Conservation (phyloP, 495 filamentous ascomycete genomes). For the Amorphotheca resinae region DNA sequence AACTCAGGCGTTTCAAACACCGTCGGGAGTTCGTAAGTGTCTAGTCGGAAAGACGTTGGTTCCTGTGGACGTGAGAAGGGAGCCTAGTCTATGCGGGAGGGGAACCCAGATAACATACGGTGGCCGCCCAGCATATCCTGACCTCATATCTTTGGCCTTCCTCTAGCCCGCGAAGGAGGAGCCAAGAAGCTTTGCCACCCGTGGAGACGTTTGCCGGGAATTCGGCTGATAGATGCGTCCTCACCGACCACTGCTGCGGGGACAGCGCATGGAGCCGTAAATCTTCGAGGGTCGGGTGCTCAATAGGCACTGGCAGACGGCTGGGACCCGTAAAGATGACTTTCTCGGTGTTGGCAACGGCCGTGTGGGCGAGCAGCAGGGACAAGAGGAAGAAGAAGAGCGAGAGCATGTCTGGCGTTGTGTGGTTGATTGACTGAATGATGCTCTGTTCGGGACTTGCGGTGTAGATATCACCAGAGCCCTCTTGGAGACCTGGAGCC, state of each 20-base stretch:
- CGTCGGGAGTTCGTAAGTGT: constrained; percentile 43
- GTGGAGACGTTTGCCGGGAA: constrained; percentile 46
- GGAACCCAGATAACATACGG: constrained; percentile 40
- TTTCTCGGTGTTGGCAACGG: constrained; percentile 76
- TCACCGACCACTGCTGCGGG: constrained; percentile 39
- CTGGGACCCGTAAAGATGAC: constrained; percentile 70
- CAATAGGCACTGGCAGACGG: constrained; percentile 35
- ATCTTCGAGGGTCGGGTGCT: constrained; percentile 46
- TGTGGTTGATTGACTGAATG: no score
- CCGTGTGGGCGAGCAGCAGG: constrained; percentile 1
- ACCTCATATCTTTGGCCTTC: constrained; percentile 78
- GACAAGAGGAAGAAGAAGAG: constrained; percentile 1
- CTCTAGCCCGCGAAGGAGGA: constrained; percentile 62
- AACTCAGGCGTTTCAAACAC: constrained; percentile 49
- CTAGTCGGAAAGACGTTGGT: constrained; percentile 71
- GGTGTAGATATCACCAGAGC: no score
- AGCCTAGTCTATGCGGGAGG: neutral
- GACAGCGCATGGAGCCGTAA: constrained; percentile 53
- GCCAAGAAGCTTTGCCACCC: constrained; percentile 64
- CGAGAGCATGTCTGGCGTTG: no score
- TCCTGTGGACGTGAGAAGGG: constrained; percentile 39
- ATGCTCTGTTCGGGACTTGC: no score
- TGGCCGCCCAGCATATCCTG: constrained; percentile 87
- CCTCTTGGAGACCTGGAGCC: no score
- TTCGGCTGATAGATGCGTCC: constrained; percentile 47